Percentiles rank a stretch among this genome's conserved stretches.
These are phyloP conservation scores for Hippophae rhamnoides DNA, from an alignment of 306 rosid genomes.

Conservation along the genomic window DNA sequence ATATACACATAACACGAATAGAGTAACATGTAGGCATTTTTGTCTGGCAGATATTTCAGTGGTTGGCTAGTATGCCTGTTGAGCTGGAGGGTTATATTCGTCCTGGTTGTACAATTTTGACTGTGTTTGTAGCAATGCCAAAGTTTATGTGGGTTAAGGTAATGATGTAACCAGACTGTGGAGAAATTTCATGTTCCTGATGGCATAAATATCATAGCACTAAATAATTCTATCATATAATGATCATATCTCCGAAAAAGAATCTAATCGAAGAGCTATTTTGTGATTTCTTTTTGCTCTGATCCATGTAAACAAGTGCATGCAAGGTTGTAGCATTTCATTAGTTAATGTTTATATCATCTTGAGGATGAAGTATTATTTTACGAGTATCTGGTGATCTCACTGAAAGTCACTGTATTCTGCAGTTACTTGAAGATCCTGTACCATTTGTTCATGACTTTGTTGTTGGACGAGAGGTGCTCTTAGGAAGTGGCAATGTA, in stretches of 20 bases:
- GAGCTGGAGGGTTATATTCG: constrained; percentile 99
- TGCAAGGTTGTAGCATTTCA: no score
- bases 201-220: no score
- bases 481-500: constrained; percentile 64
- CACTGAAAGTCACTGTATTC: no score
- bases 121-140: constrained; percentile 85
- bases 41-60: constrained; percentile 76
- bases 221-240: no score
- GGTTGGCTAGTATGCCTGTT: constrained; percentile 92
- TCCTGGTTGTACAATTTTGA: constrained; percentile 89
- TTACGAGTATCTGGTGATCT: no score
- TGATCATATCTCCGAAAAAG: no score
- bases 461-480: constrained; percentile 57
- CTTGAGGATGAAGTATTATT: no score
- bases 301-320: not conserved
- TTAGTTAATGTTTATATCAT: no score
- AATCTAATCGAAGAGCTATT: no score
- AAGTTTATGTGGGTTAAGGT: constrained; percentile 87
- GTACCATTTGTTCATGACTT: constrained; percentile 42
- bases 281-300: not conserved
- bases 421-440: constrained; percentile 69
- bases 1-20: constrained; percentile 15
- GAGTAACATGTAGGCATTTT: constrained; percentile 31
- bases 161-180: constrained; percentile 15
- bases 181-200: no score